Evolutionary conservation across 108 stramenopile species (phyloP).

Genomic region (Nannochloropsis gaditana): DNA sequence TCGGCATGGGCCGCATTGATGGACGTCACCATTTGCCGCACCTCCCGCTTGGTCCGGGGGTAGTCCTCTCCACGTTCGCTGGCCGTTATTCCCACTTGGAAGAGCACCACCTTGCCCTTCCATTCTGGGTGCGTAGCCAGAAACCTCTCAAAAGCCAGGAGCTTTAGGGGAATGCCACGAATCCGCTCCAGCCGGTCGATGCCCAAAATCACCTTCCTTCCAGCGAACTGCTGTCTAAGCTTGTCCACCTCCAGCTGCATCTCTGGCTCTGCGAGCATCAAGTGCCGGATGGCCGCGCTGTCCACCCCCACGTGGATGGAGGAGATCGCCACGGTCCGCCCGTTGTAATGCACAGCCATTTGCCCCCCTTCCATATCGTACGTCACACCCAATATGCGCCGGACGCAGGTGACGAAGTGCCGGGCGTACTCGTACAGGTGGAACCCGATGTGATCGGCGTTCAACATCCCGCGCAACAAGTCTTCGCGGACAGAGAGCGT

Average conservation of each 20-base stretch:
- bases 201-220: constrained; percentile 65
- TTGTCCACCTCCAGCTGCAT: constrained; percentile 2
- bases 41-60: constrained; percentile 31
- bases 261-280: constrained; percentile 18
- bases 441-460: constrained; percentile 65
- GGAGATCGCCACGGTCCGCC: constrained; percentile 82
- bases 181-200: constrained; percentile 90
- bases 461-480: constrained; percentile 62
- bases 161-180: constrained; percentile 63
- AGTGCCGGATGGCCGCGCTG: constrained; percentile 33
- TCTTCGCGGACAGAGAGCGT: constrained; percentile 60
- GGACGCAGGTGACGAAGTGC: constrained; percentile 62
- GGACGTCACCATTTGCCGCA: constrained; percentile 5
- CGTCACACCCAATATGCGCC: constrained; percentile 64
- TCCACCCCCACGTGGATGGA: constrained; percentile 94
- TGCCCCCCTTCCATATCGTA: constrained; percentile 63
- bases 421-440: constrained; percentile 67
- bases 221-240: constrained; percentile 31
- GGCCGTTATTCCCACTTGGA: constrained; percentile 46
- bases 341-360: constrained; percentile 71
- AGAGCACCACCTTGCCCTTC: constrained; percentile 18
- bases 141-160: constrained; percentile 59
- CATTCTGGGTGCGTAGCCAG: constrained; percentile 40
- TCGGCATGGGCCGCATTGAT: constrained; percentile 22
- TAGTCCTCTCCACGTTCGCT: constrained; percentile 51